Evolutionary conservation across 768 basidiomycete genomes (phyloP), one percentile per base, ranked within the genome.

Genomic region (Goffeauzyma gilvescens): DNA sequence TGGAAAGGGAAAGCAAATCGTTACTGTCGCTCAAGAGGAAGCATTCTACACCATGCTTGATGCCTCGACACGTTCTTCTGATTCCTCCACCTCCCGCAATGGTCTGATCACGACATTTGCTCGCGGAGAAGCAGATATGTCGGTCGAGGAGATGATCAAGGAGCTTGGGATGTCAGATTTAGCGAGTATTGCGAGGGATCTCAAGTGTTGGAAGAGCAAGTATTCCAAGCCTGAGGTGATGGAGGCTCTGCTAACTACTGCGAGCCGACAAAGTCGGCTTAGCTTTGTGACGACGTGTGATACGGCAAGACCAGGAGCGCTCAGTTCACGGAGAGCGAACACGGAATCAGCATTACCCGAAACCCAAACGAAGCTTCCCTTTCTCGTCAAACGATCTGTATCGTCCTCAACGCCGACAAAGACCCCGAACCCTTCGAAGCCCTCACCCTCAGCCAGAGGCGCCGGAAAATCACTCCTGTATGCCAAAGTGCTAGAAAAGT

Each of bases 141-240:
- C 41, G 0, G 50, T 60, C 7, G 59, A 64, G 35, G 56, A 56
- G 21, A 57, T 64, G 36, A 60, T 65, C 52, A 46, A 53, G 22
- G 57, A 58, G 33, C 47, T 65, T 33, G 51, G 50, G 23, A 50
- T 63, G 22, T 58, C 60, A 5, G 64, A 65, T 35, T 35, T 65
- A 4, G 45, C 52, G 6, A 48, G 49, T 23, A 51, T 64, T 8
- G 62, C 60, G 12, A 53, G 51, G 39, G 46, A 40, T 2, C 45
- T 59, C 32, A 63, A 51, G 38, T 42, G 42, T 12, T 54, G 45
- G 48, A 51, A 41, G 35, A 41, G 38, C 3, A 46, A 44, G 14
- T 33, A 50, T 30, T 46, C 23, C 33, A 7, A 32, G 20, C n/a
- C 14, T n/a, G 47, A 49, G 20, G 24, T 49, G 20, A 49, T 49